Evolutionary conservation across 306 rosid genomes (phyloP).

Genomic region (Malus fusca): DNA sequence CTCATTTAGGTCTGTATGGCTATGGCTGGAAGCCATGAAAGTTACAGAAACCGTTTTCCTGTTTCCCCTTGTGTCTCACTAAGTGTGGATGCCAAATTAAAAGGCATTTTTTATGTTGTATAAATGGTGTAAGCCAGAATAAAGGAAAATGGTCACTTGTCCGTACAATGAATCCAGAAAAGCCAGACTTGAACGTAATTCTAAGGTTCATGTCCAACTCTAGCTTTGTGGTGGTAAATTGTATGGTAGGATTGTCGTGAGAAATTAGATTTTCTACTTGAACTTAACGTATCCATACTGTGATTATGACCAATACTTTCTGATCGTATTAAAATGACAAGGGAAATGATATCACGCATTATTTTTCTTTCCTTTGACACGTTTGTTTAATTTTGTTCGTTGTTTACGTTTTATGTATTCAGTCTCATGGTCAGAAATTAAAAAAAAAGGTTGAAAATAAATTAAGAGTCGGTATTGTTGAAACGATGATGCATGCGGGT

Average conservation of each 20-base stretch:
- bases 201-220: not conserved
- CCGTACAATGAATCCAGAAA: not conserved
- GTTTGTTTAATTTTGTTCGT: too few species aligned
- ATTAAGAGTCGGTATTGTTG: too few species aligned
- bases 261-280: not conserved
- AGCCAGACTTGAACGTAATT: not conserved
- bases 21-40: constrained; percentile 17
- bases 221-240: not conserved
- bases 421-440: too few species aligned
- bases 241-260: too few species aligned
- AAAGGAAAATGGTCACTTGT: not conserved
- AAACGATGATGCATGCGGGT: too few species aligned
- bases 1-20: constrained; percentile 23
- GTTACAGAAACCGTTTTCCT: not conserved
- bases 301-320: not conserved
- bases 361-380: too few species aligned
- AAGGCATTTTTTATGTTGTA: not conserved
- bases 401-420: too few species aligned
- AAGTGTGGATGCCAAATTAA: not conserved
- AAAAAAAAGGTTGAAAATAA: too few species aligned
- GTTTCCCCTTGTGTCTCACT: not conserved
- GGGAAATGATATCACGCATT: too few species aligned
- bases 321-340: too few species aligned
- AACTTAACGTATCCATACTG: not conserved
- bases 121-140: not conserved